phyloP scores from a whole-genome alignment of 129 eudicot genomes.

The Rutidosis leptorrhynchoides region DNA sequence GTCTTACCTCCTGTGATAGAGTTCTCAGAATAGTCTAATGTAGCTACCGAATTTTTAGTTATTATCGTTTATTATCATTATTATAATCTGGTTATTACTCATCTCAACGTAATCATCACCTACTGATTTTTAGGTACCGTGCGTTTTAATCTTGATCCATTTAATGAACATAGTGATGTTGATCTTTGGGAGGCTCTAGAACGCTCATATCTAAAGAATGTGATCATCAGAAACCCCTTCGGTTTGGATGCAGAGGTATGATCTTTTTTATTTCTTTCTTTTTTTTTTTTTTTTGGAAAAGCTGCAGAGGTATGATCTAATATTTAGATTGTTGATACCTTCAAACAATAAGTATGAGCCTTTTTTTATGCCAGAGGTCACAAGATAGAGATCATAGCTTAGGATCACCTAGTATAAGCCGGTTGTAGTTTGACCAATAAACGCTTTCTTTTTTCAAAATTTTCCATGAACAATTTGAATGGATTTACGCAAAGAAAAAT shows the following conservation, averaged over 20 bases:
- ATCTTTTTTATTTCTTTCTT: no score
- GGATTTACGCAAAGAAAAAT: no score
- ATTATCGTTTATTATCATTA: no score
- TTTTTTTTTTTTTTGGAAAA: no score
- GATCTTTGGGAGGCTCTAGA: constrained; percentile 98
- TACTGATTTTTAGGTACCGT: constrained; percentile 55
- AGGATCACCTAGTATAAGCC: not conserved
- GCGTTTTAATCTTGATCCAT: constrained; percentile 97
- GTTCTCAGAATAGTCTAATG: not conserved
- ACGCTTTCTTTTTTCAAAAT: no score
- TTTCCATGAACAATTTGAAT: not conserved
- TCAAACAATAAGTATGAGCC: no score
- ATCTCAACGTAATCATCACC: constrained; percentile 7
- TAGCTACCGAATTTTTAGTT: not conserved
- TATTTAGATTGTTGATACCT: no score
- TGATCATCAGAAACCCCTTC: constrained; percentile 57
- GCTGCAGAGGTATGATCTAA: no score
- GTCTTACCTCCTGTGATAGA: not conserved
- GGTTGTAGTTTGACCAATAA: no score
- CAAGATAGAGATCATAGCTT: not conserved
- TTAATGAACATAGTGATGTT: constrained; percentile 77
- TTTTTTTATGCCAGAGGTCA: not conserved
- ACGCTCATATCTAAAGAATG: constrained; percentile 82
- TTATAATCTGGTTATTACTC: not conserved
- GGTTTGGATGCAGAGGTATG: constrained; percentile 97